phyloP scores from a whole-genome alignment of 1,139 yeast genomes.

The Ogataea hybrid region DNA sequence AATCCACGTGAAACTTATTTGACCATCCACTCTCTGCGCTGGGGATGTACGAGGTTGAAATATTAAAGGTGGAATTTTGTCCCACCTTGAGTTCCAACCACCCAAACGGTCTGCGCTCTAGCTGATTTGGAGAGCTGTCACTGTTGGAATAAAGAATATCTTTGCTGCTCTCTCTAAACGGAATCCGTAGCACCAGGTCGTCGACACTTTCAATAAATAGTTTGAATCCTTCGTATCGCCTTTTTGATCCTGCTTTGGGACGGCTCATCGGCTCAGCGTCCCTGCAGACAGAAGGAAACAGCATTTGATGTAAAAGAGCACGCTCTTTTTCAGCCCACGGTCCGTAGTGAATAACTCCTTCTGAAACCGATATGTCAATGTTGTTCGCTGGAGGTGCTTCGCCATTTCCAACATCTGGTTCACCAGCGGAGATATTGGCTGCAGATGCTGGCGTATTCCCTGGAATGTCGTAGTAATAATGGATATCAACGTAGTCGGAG shows the following conservation, averaged over 20 bases:
- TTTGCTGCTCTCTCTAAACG: constrained; percentile 82
- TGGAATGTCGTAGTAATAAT: constrained; percentile 68
- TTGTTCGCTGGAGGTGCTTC: constrained; percentile 67
- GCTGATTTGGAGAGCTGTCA: background rate
- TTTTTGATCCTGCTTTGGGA: constrained; percentile 45
- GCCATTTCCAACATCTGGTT: constrained; percentile 53
- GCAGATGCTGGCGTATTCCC: constrained; percentile 37
- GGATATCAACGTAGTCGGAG: constrained; percentile 51
- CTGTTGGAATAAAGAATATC: constrained; percentile 36
- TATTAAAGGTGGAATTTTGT: constrained; percentile 48
- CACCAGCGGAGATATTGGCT: constrained; percentile 32
- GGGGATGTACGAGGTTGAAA: constrained; percentile 53
- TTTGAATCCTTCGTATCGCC: constrained; percentile 59
- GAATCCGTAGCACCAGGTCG: constrained; percentile 68
- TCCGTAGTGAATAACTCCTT: constrained; percentile 78
- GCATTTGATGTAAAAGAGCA: constrained; percentile 56
- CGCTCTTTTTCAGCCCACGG: constrained; percentile 96
- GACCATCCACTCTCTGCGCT: constrained; percentile 54
- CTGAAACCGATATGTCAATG: constrained; percentile 53
- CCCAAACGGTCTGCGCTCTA: constrained; percentile 63
- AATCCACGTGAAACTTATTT: constrained; percentile 47
- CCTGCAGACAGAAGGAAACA: constrained; percentile 67
- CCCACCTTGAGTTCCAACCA: constrained; percentile 80
- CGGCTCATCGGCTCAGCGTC: constrained; percentile 49
- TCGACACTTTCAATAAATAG: constrained; percentile 57